Percentiles rank a stretch among this genome's conserved stretches.
Evolutionary conservation across 169 alveolate species (phyloP).

Genomic region (Eimeria brunetti): DNA sequence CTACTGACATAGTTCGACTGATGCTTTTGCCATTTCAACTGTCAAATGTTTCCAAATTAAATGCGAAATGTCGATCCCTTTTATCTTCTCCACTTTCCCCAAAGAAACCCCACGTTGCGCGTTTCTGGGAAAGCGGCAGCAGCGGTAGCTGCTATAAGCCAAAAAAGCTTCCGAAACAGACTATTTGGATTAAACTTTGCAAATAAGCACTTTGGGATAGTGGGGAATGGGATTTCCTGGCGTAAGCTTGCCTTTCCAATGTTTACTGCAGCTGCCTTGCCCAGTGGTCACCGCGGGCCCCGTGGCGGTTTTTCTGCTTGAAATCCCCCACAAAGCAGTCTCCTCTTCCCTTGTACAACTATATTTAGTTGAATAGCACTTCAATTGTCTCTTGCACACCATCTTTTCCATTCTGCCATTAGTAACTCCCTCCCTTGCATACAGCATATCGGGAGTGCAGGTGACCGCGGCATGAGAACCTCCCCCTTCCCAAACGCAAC

Average conservation of each 20-base stretch:
- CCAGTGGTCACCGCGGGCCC: not conserved
- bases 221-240: not conserved
- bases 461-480: not conserved
- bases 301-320: not conserved
- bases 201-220: not conserved
- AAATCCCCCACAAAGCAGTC: not conserved
- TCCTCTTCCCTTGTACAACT: not conserved
- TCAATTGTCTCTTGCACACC: not conserved
- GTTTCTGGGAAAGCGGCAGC: not conserved
- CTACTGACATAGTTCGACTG: not conserved
- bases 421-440: not conserved
- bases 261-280: not conserved
- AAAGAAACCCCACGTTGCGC: not conserved
- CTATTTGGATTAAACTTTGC: not conserved
- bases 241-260: not conserved
- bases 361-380: not conserved
- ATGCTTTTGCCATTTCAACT: not conserved
- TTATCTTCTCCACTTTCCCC: not conserved
- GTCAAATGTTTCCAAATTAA: not conserved
- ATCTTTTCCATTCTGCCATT: not conserved
- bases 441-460: not conserved
- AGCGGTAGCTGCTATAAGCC: not conserved
- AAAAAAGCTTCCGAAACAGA: not conserved
- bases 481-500: not conserved
- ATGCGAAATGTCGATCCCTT: not conserved